Base-by-base conservation (phyloP, 345 rosid genomes). In the Camelina hispida region DNA sequence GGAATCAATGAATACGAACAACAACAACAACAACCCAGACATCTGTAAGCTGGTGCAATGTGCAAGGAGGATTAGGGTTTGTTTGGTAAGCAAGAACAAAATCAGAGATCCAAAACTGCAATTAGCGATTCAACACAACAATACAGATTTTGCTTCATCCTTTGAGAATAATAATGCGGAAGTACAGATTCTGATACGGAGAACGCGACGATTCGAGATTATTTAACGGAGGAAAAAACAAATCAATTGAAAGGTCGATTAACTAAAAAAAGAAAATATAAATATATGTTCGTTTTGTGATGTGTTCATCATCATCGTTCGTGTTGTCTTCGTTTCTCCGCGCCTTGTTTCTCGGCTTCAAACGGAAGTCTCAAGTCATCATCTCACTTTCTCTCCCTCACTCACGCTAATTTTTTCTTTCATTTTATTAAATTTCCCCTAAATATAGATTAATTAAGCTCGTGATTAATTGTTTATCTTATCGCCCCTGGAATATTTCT, bases 291-390 rank as follows among this genome's bases (percentile, higher is more conserved):
- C 20, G 53, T 17, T 8, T 48, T 55, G 18, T 44, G 43, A 14
- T 69, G 16, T 10, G 16, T 15, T 56, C 28, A 25, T 25, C 28
- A 25, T 25, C 28, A 25, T 25, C 28, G 28, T 25, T 25, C 3
- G 13, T 68, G 20, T 69, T 53, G 64, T 74, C 65, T 64, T 84
- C 68, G 74, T 65, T 23, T 58, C 67, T 68, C 88, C 90, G 88
- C 92, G 91, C 96, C 92, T 88, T 80, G 84, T 87, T 87, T 83
- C 85, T 85, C 90, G 87, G 87, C 84, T 73, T 63, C 64, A 73
- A 47, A 63, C 44, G 43, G 5, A 53, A 63, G 77, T 84, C 90
- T 82, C 77, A 72, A 38, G 43, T 38, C 43, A 70, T 78, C 80
- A 50, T 61, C 69, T 65, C 51, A 30, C 66, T 58, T 69, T 78